phyloP scores from a whole-genome alignment of 257 asterid species.

The Nemophila menziesii region DNA sequence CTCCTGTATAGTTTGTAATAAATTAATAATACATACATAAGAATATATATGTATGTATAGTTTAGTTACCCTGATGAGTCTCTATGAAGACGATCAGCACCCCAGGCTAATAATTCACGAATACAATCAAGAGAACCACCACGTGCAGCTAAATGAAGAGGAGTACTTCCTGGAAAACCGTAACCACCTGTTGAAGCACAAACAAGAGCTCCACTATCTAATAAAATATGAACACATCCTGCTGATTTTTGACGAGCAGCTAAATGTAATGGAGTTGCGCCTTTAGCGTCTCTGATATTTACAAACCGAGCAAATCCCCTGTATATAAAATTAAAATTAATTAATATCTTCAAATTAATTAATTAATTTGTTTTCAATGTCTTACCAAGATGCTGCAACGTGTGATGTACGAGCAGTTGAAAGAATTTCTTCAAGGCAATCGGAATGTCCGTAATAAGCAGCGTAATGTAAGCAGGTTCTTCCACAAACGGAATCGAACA shows the following conservation, averaged over 20 bases:
- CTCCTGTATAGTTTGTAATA: conserved; percentile 40
- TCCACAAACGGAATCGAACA: conserved; percentile 77
- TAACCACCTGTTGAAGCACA: conserved; percentile 69
- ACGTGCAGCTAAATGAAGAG: conserved; percentile 99
- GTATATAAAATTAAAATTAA: not conserved
- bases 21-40: not conserved
- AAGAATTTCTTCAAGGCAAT: conserved; percentile 71
- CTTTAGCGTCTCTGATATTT: conserved; percentile 84
- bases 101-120: conserved; percentile 89
- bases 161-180: conserved; percentile 83
- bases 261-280: conserved; percentile 93
- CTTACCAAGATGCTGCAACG: conserved; percentile 78
- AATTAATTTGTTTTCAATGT: not conserved
- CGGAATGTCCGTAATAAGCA: conserved; percentile 79
- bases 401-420: conserved; percentile 66
- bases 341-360: too few relatives aligned
- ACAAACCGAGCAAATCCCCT: conserved; percentile 94
- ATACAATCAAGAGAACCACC: conserved; percentile 91
- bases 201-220: conserved; percentile 77
- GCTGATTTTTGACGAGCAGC: conserved; percentile 78
- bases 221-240: conserved; percentile 56
- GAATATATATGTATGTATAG: not conserved
- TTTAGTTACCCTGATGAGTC: conserved; percentile 64
- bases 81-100: conserved; percentile 77
- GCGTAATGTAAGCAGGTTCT: conserved; percentile 98